Evolutionary conservation across 371 early-diverging fungal genomes (phyloP).

Genomic region (Amoeboaphelidium occidentale): DNA sequence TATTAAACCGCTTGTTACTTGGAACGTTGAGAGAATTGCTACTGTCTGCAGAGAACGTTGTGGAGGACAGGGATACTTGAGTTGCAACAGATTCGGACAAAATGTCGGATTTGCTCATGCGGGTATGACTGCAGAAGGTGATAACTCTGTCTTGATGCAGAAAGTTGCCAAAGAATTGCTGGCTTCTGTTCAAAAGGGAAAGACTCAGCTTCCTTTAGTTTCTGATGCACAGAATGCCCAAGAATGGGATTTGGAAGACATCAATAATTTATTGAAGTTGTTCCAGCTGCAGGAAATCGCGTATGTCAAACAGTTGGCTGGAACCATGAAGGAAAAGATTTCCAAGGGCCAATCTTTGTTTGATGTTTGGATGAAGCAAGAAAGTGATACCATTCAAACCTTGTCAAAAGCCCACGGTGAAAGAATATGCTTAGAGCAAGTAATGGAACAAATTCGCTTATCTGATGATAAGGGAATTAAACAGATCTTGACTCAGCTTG

Average conservation of each 20-base stretch:
- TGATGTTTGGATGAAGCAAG: slow-evolving; percentile 43
- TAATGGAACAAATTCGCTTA: slow-evolving; percentile 9
- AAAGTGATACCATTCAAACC: slow-evolving; percentile 34
- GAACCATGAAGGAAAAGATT: slow-evolving; percentile 20
- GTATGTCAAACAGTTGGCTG: slow-evolving; percentile 20
- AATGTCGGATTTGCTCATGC: slow-evolving; percentile 18
- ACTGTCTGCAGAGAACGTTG: slow-evolving; percentile 36
- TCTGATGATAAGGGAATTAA: slow-evolving; percentile 10
- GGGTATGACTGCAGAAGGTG: slow-evolving; percentile 53
- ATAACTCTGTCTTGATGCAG: slow-evolving; percentile 38
- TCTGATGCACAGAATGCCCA: slow-evolving; percentile 10
- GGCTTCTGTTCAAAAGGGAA: slow-evolving; percentile 19
- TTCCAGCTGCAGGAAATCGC: slow-evolving; percentile 19
- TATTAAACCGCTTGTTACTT: slow-evolving; percentile 40
- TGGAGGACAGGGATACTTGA: slow-evolving; percentile 43
- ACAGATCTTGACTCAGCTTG: slow-evolving; percentile 12
- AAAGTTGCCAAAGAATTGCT: slow-evolving; percentile 44
- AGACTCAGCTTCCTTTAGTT: slow-evolving; percentile 11
- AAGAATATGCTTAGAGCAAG: slow-evolving; percentile 27
- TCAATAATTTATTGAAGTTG: slow-evolving; percentile 18
- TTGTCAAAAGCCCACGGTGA: slow-evolving; percentile 33
- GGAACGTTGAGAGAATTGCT: slow-evolving; percentile 36
- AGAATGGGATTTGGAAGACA: slow-evolving; percentile 16
- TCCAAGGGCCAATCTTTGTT: slow-evolving; percentile 19
- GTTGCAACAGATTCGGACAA: slow-evolving; percentile 22